A percentile compares a stretch with the other conserved stretches of the same genome.
phyloP scores from a whole-genome alignment of 306 rosid species.

The Corylus heterophylla region DNA sequence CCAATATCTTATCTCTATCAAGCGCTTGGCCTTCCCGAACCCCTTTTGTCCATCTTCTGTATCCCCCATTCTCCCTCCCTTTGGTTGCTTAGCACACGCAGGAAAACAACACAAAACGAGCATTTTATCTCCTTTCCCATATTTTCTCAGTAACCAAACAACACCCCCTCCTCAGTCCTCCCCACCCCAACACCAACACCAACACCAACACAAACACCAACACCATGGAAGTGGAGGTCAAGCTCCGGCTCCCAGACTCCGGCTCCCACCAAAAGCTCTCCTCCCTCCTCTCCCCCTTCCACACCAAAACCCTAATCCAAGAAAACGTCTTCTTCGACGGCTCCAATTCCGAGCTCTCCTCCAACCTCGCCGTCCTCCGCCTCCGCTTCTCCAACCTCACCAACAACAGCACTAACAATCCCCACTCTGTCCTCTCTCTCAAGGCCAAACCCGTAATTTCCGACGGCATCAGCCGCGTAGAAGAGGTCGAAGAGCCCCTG shows the following conservation, averaged over 20 bases:
- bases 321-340: constrained; percentile 68
- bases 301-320: constrained; percentile 49
- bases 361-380: constrained; percentile 55
- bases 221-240: constrained; percentile 58
- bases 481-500: constrained; percentile 55
- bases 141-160: not conserved
- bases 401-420: not conserved
- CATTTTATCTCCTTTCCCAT: not conserved
- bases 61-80: not conserved
- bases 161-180: no score
- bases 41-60: no score
- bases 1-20: no score
- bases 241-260: constrained; percentile 53
- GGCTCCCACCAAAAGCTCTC: constrained; percentile 56
- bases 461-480: constrained; percentile 47
- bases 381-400: constrained; percentile 48
- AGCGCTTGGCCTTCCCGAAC: no score
- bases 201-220: not conserved
- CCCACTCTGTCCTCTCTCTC: constrained; percentile 43
- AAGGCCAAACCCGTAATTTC: constrained; percentile 52
- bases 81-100: not conserved
- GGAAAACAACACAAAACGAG: not conserved
- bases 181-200: no score
- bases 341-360: constrained; percentile 48
- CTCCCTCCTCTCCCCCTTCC: constrained; percentile 50